Percentiles rank a stretch among this genome's conserved stretches.
Conservation (phyloP, 345 rosid species). For the Arabis hirsuta region DNA sequence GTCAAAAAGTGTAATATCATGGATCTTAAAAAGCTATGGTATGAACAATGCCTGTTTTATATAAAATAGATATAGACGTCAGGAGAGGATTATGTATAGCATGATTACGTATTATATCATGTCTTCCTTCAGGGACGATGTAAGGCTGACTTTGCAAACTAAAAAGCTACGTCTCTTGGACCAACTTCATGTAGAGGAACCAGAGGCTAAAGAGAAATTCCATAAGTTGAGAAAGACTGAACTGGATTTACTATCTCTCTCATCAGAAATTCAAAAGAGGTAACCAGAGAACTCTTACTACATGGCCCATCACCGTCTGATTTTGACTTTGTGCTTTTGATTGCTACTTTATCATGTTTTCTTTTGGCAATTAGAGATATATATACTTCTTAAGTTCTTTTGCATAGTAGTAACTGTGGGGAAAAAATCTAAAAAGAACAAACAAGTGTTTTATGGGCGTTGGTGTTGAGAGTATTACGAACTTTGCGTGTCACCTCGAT, state of each 20-base stretch:
- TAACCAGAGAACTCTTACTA: slow-evolving; percentile 37
- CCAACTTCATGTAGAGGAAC: slow-evolving; percentile 54
- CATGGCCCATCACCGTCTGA: slow-evolving; percentile 16
- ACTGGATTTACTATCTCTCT: slow-evolving; percentile 52
- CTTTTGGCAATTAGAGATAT: slow-evolving; percentile 21
- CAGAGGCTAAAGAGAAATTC: slow-evolving; percentile 60
- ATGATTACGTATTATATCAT: slow-evolving; percentile 14
- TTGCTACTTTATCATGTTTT: neutral
- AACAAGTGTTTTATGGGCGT: slow-evolving; percentile 1
- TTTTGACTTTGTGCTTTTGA: slow-evolving; percentile 7
- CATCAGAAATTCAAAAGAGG: slow-evolving; percentile 67
- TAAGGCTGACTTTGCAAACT: slow-evolving; percentile 55
- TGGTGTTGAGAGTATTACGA: neutral
- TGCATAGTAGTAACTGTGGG: too few species aligned
- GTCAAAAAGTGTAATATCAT: slow-evolving; percentile 47
- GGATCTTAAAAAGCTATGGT: slow-evolving; percentile 64
- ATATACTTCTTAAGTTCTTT: slow-evolving; percentile 3
- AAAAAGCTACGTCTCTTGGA: slow-evolving; percentile 64
- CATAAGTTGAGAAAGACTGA: slow-evolving; percentile 61
- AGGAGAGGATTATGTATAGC: neutral
- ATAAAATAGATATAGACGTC: neutral
- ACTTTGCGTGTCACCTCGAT: neutral
- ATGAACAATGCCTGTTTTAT: slow-evolving; percentile 21
- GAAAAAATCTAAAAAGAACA: too few species aligned
- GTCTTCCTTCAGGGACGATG: slow-evolving; percentile 56